Evolutionary conservation across 176 grass and related monocot genomes (phyloP).

Genomic region (Coix lacrymajobi): DNA sequence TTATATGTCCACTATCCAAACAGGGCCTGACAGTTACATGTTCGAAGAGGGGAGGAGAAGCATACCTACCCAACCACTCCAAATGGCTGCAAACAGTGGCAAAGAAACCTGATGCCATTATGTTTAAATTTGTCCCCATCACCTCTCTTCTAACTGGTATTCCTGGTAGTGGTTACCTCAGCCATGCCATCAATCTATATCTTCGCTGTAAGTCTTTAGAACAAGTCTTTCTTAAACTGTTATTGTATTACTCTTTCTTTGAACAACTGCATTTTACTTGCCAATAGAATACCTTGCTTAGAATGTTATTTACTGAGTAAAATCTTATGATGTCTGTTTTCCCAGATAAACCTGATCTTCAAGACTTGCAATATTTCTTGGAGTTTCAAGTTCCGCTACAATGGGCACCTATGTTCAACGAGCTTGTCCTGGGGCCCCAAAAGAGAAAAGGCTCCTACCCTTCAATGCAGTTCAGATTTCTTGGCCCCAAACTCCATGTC

Average conservation of each 20-base stretch:
- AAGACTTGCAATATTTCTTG: conserved; percentile 85
- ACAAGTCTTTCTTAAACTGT: not conserved
- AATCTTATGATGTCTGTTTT: not conserved
- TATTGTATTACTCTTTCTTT: not conserved
- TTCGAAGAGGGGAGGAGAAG: conserved; percentile 86
- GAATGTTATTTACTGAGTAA: not conserved
- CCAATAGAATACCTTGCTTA: not conserved
- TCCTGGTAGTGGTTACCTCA: conserved; percentile 91
- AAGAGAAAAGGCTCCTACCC: conserved; percentile 79
- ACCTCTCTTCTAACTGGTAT: conserved; percentile 94
- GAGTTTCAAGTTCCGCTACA: conserved; percentile 96
- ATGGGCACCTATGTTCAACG: conserved; percentile 90
- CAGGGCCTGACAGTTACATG: conserved; percentile 84
- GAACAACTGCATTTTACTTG: not conserved
- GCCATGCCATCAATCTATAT: conserved; percentile 97
- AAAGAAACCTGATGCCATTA: conserved; percentile 78
- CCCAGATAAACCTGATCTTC: conserved; percentile 87
- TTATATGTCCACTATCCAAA: conserved; percentile 19
- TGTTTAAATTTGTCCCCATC: conserved; percentile 92
- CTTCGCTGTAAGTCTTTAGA: conserved; percentile 81
- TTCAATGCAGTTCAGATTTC: conserved; percentile 84
- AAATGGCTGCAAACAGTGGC: conserved; percentile 89
- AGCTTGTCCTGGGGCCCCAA: conserved; percentile 81
- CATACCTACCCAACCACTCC: conserved; percentile 53
- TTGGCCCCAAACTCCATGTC: conserved; percentile 82